A percentile compares a stretch with the other conserved stretches of the same genome.
These are phyloP conservation scores for Panicum virgatum DNA, from an alignment of 202 grass and related monocot species.

Conservation along the genomic window DNA sequence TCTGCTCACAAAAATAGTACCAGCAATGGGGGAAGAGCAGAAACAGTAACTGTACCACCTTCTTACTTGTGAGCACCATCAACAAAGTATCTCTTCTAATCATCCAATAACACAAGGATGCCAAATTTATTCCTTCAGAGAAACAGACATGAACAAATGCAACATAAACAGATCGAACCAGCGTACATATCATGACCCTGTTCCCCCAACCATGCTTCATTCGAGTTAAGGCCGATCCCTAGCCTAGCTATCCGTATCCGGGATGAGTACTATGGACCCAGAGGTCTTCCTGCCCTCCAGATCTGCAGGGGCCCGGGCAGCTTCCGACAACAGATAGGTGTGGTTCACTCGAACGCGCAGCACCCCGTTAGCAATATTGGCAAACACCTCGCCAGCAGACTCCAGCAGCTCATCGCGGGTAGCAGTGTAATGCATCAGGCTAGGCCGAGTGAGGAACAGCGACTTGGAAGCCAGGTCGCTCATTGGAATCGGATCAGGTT, in stretches of 20 bases:
- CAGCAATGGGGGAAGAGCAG: neutral
- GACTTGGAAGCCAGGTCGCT: constrained; percentile 63
- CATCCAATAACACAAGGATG: neutral
- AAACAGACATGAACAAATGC: neutral
- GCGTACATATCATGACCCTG: no score
- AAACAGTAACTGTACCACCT: neutral
- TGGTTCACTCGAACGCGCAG: constrained; percentile 59
- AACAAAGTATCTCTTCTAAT: neutral
- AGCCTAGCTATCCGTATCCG: constrained; percentile 20
- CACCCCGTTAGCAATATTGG: constrained; percentile 52
- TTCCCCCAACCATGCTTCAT: no score
- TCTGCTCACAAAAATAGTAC: neutral
- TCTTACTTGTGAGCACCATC: no score
- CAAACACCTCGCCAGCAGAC: constrained; percentile 61
- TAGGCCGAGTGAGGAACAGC: constrained; percentile 64
- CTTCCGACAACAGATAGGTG: constrained; percentile 60
- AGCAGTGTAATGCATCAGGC: constrained; percentile 62
- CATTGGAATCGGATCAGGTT: constrained; percentile 48
- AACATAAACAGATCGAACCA: neutral
- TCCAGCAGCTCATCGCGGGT: constrained; percentile 65
- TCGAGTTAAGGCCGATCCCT: no score
- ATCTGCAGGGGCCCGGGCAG: constrained; percentile 54
- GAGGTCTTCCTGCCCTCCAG: constrained; percentile 65
- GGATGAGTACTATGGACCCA: constrained; percentile 69
- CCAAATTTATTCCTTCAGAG: neutral